Evolutionary conservation across 257 asterid species (phyloP), one percentile per base, ranked within the genome.

Genomic region (Solanum lycopersicoides): DNA sequence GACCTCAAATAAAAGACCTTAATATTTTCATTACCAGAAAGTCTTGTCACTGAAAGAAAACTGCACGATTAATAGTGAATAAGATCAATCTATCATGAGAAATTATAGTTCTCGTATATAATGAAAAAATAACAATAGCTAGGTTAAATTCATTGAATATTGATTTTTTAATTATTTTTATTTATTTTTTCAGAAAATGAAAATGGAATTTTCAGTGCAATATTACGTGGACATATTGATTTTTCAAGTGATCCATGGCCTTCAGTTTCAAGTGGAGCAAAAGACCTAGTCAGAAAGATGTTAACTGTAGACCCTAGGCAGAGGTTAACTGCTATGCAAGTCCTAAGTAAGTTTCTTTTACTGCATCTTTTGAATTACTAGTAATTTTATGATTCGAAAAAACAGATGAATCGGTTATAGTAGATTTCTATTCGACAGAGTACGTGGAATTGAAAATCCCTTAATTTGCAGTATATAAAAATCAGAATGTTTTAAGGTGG

Each of bases 171-270:
- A 6, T 45, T 45, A 18, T 56, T 10, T 86, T 18, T 45, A 42
- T 2, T 37, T 15, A 6, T 9, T 18, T 42, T 30, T 28, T 73
- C 92, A 91, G 98, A 96, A 85, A 91, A 97, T 35, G 99, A 96
- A 89, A 93, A 94, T 39, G 99, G 97, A 76, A 96, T 96, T 89
- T 96, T 96, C 94, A 96, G 91, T 59, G 93, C 97, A 6, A 96
- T 96, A 41, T 85, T 96, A 85, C 88, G 93, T 4, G 98, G 96
- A 3, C 98, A 95, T 37, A 32, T 96, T 15, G 99, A 96, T 90
- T 96, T 96, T 86, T 87, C 94, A 12, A 90, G 93, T 15, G 98
- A 96, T 83, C 99, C 99, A n/a, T 96, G 98, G 99, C 98, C 99
- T 79, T 88, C 97, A 25, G 92, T 96, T 88, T 96, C 98, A 1